A percentile compares a stretch with the other conserved stretches of the same genome.
These are phyloP conservation scores for Clonostachys chloroleuca DNA, from an alignment of 2,329 filamentous ascomycete genomes.

Conservation along the genomic window DNA sequence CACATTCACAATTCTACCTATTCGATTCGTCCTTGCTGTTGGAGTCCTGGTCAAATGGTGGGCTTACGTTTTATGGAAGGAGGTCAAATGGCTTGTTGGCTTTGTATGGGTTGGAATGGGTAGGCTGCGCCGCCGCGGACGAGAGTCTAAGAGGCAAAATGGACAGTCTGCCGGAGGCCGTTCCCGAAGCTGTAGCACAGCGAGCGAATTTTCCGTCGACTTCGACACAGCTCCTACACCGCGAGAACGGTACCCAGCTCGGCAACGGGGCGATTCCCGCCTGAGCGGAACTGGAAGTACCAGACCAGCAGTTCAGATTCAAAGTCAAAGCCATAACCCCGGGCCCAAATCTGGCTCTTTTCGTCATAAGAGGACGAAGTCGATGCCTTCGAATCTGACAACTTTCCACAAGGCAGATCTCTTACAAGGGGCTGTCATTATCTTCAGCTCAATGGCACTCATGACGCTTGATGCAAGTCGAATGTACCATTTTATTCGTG, in stretches of 20 bases:
- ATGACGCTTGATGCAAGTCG: slow-evolving; percentile 92
- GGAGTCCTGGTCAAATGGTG: slow-evolving; percentile 76
- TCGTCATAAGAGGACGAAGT: slow-evolving; percentile 72
- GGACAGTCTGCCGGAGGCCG: slow-evolving; percentile 17
- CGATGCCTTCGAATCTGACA: slow-evolving; percentile 77
- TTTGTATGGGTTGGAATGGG: slow-evolving; percentile 80
- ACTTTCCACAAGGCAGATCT: slow-evolving; percentile 94
- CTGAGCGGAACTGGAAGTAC: background rate
- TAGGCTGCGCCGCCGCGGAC: slow-evolving; percentile 65
- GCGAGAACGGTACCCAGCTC: slow-evolving; percentile 1
- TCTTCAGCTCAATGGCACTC: slow-evolving; percentile 78
- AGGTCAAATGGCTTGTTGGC: slow-evolving; percentile 64
- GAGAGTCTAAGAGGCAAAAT: slow-evolving; percentile 3
- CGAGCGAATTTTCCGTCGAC: slow-evolving; percentile 12
- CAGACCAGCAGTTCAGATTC: background rate
- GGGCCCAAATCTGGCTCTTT: slow-evolving; percentile 27
- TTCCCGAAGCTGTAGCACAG: slow-evolving; percentile 32
- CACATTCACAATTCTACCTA: slow-evolving; percentile 89
- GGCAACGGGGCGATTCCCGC: slow-evolving; percentile 3
- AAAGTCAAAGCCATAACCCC: slow-evolving; percentile 7
- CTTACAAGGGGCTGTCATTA: slow-evolving; percentile 82
- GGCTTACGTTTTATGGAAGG: slow-evolving; percentile 66
- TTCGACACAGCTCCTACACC: slow-evolving; percentile 1
- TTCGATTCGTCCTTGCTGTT: slow-evolving; percentile 80
- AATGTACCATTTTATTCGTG: slow-evolving; percentile 97